Conservation (phyloP, 768 basidiomycete species). For the Fomitopsis serialis region DNA sequence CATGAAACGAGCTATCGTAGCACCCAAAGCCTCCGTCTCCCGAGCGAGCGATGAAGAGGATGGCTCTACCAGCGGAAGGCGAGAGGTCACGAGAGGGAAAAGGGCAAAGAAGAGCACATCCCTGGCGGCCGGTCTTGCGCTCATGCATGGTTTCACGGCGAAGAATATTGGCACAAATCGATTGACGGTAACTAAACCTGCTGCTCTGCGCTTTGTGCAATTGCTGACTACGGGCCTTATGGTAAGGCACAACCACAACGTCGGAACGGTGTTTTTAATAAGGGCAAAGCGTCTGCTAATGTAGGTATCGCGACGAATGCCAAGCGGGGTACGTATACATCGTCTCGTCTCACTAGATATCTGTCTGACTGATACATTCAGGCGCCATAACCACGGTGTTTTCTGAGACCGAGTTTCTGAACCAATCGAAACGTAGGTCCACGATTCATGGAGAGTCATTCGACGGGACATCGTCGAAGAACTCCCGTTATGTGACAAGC, state of each 20-base stretch:
- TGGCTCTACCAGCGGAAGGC: constrained; percentile 5
- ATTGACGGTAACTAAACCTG: constrained; percentile 43
- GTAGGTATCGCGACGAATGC: constrained; percentile 22
- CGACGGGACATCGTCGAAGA: too few species aligned
- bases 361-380: not conserved
- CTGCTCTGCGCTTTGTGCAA: not conserved
- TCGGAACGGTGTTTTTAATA: constrained; percentile 53
- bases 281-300: constrained; percentile 56
- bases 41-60: constrained; percentile 9
- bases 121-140: constrained; percentile 45
- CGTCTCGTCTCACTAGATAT: not conserved
- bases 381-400: constrained; percentile 6
- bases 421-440: constrained; percentile 1
- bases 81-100: constrained; percentile 13
- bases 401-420: constrained; percentile 20
- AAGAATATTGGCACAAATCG: constrained; percentile 58
- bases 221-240: not conserved
- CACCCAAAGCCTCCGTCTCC: constrained; percentile 16
- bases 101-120: constrained; percentile 24
- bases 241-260: constrained; percentile 35
- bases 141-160: constrained; percentile 65
- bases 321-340: constrained; percentile 23
- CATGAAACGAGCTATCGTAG: constrained; percentile 49
- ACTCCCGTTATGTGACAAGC: too few species aligned
- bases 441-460: not conserved